Evolutionary conservation across 164 flowering plant genomes (phyloP), one percentile per base, ranked within the genome.

Genomic region (Brasenia schreberi): DNA sequence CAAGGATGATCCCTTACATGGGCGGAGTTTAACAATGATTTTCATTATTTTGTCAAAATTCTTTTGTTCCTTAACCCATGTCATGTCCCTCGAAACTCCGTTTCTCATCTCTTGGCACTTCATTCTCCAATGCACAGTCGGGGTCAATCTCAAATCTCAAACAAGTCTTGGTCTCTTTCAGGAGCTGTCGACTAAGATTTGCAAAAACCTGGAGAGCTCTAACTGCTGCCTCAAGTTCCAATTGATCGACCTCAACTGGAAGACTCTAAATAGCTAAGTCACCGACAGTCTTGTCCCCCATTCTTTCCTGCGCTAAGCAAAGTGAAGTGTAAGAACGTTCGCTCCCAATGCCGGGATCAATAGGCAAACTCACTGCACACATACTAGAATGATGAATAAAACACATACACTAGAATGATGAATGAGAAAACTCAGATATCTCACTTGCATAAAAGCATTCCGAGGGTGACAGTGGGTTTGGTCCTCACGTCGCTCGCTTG

Each of bases 211-310:
- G 73, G 18, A 93, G 86, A 11, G 96, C 94, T 64, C 67, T 72
- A 1, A 85, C 86, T 43, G 96, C 98, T 69, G 97, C 92, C 75
- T 90, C 92, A 61, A 76, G 85, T 75, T 90, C 94, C 19, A 92
- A 81, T 63, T 85, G 83, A 65, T 87, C 86, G 43, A 90, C 87
- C 72, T 92, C 96, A 12, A 85, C 76, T 70, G 85, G 82, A 59
- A 90, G 96, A 74, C 82, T 83, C 76, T 92, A 96, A 58, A 81
- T 81, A 18, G 84, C 90, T 72, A 88, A 73, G 67, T 87, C 95
- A 0, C 84, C 92, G 4, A 86, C 56, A 44, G 69, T 84, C 69
- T 68, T 84, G 33, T 74, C 82, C n/a, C 87, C 87, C 18, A 78
- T 75, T 72, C 79, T 81, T 68, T 84, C 89, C 68, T 84, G 85